Evolutionary conservation across 1,139 yeast species (phyloP).

Genomic region (Yamadazyma friedrichii): DNA sequence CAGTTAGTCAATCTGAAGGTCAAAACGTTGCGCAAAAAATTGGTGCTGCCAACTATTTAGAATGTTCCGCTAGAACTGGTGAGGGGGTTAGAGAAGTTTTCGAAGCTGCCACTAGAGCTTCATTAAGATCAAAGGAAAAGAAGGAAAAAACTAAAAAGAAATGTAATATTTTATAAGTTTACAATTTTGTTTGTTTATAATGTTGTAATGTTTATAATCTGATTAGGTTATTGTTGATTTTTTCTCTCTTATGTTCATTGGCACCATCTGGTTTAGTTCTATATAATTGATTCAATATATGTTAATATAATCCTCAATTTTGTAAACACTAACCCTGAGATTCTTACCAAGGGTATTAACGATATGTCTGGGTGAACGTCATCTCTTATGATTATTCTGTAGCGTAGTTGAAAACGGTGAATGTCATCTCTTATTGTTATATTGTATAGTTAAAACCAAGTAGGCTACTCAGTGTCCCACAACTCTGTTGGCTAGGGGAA

Average conservation of each 20-base stretch:
- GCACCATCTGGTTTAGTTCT: slow-evolving; percentile 5
- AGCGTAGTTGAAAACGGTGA: too few relatives aligned
- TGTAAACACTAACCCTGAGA: too few relatives aligned
- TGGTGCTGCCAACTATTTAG: slow-evolving; percentile 83
- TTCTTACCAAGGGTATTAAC: neutral
- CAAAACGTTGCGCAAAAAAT: slow-evolving; percentile 82
- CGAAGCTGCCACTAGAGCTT: slow-evolving; percentile 90
- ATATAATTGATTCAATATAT: slow-evolving; percentile 4
- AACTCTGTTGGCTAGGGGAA: too few relatives aligned
- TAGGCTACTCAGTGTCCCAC: too few relatives aligned
- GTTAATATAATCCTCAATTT: slow-evolving; percentile 3
- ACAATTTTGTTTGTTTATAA: neutral
- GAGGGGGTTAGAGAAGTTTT: slow-evolving; percentile 90
- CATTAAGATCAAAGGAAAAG: slow-evolving; percentile 64
- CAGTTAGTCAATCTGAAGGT: slow-evolving; percentile 78
- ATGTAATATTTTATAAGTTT: slow-evolving; percentile 57
- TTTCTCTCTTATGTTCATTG: slow-evolving; percentile 3
- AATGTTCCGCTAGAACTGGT: slow-evolving; percentile 92
- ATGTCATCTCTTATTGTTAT: too few relatives aligned
- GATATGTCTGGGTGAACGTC: too few relatives aligned
- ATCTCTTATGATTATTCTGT: too few relatives aligned
- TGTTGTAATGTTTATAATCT: neutral
- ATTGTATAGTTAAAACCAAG: too few relatives aligned
- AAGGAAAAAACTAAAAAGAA: slow-evolving; percentile 54
- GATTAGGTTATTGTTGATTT: neutral